Percentiles rank a stretch among this genome's conserved stretches.
These are phyloP conservation scores for Globisporangium emineosum DNA, from an alignment of 352 stramenopile genomes.

Conservation along the genomic window DNA sequence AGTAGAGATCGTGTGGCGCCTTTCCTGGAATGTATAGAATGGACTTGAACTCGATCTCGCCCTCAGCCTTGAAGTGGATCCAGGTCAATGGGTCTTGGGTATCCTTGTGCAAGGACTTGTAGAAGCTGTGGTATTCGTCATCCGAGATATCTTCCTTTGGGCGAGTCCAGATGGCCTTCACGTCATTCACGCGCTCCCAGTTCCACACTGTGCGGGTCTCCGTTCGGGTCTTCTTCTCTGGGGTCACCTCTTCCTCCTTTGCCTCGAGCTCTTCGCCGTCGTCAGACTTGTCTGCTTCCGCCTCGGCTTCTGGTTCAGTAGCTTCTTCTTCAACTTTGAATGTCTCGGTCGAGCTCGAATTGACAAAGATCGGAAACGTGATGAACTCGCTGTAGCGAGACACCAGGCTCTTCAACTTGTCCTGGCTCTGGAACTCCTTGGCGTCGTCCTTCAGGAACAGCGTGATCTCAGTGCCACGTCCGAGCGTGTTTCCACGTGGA, in stretches of 20 bases:
- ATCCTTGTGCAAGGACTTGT: slow-evolving; percentile 94
- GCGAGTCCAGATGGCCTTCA: slow-evolving; percentile 98
- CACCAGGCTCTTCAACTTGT: slow-evolving; percentile 94
- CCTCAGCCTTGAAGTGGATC: slow-evolving; percentile 99
- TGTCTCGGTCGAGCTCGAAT: slow-evolving; percentile 89
- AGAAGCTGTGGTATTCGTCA: slow-evolving; percentile 99
- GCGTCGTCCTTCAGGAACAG: slow-evolving; percentile 99
- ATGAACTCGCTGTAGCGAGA: slow-evolving; percentile 99
- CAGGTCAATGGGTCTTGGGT: slow-evolving; percentile 90
- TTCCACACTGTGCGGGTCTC: slow-evolving; percentile 93
- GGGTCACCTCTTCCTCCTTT: slow-evolving; percentile 45
- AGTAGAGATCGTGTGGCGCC: slow-evolving; percentile 85
- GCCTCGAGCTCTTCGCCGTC: slow-evolving; percentile 49
- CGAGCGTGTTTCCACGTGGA: slow-evolving; percentile 94
- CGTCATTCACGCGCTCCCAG: slow-evolving; percentile 97
- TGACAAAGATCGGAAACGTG: slow-evolving; percentile 99
- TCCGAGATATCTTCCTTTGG: slow-evolving; percentile 96
- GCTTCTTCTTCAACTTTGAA: slow-evolving; percentile 89
- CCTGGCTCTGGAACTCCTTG: slow-evolving; percentile 93
- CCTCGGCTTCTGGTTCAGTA: slow-evolving; percentile 56
- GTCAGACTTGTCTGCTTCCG: slow-evolving; percentile 59
- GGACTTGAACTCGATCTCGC: slow-evolving; percentile 99
- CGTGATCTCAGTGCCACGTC: slow-evolving; percentile 98
- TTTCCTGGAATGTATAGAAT: slow-evolving; percentile 97
- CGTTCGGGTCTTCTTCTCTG: slow-evolving; percentile 82